Evolutionary conservation across 2,329 filamentous ascomycete genomes (phyloP).

Genomic region (Paracorniculantispora psalliotae): DNA sequence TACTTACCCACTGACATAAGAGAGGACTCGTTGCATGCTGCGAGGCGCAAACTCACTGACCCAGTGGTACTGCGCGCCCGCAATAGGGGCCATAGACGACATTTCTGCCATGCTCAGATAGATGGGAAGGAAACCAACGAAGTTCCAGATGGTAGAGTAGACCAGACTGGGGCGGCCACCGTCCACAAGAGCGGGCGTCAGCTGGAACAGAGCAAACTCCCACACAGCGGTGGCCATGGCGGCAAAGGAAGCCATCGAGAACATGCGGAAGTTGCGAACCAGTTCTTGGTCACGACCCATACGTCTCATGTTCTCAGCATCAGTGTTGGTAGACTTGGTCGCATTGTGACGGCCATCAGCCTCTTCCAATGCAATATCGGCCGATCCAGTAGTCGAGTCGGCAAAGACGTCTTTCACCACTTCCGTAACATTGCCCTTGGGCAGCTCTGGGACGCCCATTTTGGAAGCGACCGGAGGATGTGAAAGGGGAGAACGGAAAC

Average conservation of each 20-base stretch:
- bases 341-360: background rate
- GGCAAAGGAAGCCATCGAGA: constrained; percentile 9
- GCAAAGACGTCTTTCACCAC: background rate
- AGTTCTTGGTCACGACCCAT: constrained; percentile 8
- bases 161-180: background rate
- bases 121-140: background rate
- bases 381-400: background rate
- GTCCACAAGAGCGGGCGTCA: background rate
- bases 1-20: background rate
- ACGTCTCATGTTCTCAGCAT: constrained; percentile 8
- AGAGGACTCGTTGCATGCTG: background rate
- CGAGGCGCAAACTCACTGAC: constrained; percentile 7
- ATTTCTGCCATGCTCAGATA: constrained; percentile 1
- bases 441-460: background rate
- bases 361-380: background rate
- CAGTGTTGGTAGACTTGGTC: background rate
- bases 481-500: background rate
- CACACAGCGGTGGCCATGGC: constrained; percentile 6
- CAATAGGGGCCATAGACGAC: constrained; percentile 1
- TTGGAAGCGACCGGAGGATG: background rate
- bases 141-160: background rate
- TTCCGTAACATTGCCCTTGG: background rate
- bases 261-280: constrained; percentile 8
- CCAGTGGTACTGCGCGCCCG: constrained; percentile 5
- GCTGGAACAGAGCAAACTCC: constrained; percentile 4